Percentiles rank a stretch among this genome's conserved stretches.
phyloP scores from a whole-genome alignment of 1,284 basidiomycete species.

The Flammula alnicola region DNA sequence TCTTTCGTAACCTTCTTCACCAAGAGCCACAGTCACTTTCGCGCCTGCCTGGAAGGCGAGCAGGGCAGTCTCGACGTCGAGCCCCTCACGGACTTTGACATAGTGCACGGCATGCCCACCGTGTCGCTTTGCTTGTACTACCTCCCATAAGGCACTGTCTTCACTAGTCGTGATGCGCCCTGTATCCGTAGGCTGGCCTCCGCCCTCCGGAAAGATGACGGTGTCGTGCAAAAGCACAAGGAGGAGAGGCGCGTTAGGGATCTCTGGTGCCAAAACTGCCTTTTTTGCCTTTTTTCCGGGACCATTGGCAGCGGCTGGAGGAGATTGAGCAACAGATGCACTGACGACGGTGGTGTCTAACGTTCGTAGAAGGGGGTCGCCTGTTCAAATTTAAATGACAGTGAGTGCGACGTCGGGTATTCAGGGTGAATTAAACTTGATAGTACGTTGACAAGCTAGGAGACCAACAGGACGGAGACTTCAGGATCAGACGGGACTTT shows the following conservation, averaged over 20 bases:
- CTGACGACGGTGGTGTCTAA: conserved; percentile 60
- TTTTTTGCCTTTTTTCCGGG: conserved; percentile 59
- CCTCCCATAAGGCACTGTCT: conserved; percentile 55
- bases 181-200: conserved; percentile 84
- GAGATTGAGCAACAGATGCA: conserved; percentile 45
- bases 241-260: conserved; percentile 53
- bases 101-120: conserved; percentile 83
- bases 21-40: conserved; percentile 60
- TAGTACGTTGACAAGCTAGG: conserved; percentile 71
- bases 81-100: conserved; percentile 51
- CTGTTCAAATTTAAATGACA: conserved; percentile 38
- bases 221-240: conserved; percentile 81
- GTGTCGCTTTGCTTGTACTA: conserved; percentile 73
- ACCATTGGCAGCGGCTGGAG: conserved; percentile 39
- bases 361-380: conserved; percentile 65
- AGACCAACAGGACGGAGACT: conserved; percentile 70
- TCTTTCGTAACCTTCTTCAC: conserved; percentile 67
- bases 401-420: conserved; percentile 14
- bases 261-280: conserved; percentile 49
- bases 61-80: conserved; percentile 48
- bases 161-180: conserved; percentile 57
- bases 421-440: conserved; percentile 17
- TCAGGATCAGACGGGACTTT: conserved; percentile 53
- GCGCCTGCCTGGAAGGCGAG: conserved; percentile 53
- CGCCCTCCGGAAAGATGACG: conserved; percentile 89